Base-by-base conservation (phyloP, 306 rosid species). In the Quercus glauca region DNA sequence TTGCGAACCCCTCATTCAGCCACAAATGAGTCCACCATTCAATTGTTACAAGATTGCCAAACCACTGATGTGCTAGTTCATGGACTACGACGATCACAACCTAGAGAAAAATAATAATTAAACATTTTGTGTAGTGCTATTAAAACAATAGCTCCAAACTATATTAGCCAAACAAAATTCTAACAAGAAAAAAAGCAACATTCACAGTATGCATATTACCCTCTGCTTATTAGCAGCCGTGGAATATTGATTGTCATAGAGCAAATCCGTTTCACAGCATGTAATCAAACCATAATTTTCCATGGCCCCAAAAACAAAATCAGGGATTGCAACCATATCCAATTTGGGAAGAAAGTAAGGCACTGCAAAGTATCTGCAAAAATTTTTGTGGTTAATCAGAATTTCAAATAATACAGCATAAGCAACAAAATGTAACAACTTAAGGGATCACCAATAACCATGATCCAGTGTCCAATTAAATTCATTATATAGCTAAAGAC, bases 11-110 rank as follows among this genome's bases (percentile, higher is more conserved):
- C 85, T 94, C 97, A 78, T 94, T 94, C 83, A 94, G 82, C 98
- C 98, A 94, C 76, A 94, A 86, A 88, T 94, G 92, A n/a, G 97
- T 92, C 98, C 98, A 94, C 98, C 98, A 94, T 85, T 92, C 98
- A 97, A 92, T 92, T 12, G 97, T 94, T 75, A 94, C 98, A 77
- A 94, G 97, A 86, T 94, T 91, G 21, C 98, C 98, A 85, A 94
- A 94, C 98, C 98, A 94, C 80, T 94, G 97, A 72, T 94, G 98
- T 58, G 98, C 98, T 77, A 94, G 87, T 85, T 94, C 98, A 83
- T 94, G 98, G 76, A 97, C 93, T 79, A 94, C 97, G 23, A 90
- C 94, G 60, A 71, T 86, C 14, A 94, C 97, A 79, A 94, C 98
- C 97, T 94, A 84, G 73, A 80, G 83, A 83, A 84, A 29, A 55